Base-by-base conservation (phyloP, 2,329 filamentous ascomycete genomes). In the Botrytis elliptica region DNA sequence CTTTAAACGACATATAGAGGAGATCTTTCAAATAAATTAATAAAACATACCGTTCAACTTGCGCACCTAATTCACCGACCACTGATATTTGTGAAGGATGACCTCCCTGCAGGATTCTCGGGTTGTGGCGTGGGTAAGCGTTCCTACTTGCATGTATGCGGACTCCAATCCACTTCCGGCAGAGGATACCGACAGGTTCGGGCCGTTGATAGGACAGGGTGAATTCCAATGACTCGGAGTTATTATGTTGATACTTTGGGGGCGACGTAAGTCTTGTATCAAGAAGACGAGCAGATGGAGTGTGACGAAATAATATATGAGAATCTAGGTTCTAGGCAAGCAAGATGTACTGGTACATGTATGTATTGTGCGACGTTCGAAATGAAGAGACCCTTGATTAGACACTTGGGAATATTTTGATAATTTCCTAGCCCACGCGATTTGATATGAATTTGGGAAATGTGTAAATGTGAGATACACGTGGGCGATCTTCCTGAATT, bases 121-220 rank as follows among this genome's bases (percentile, higher is more conserved):
- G 75, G 72, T 72, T 71, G 76, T 77, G 77, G 78, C 77, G 77
- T 78, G 73, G 74, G 59, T 71, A 68, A 74, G 76, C 71, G 77
- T 76, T 77, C 74, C 77, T 78, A 76, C 73, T 75, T 80, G 78
- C 79, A 79, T 78, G 76, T 77, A 77, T 67, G 75, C 75, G 77
- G 74, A 76, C 71, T 76, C 67, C 72, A 72, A 55, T 68, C 70
- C 70, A 72, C 70, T 72, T 72, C 70, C 70, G 70, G 70, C 70
- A 75, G 64, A 75, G 67, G 71, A 72, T 79, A 71, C 78, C 79
- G 77, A 77, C 71, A 73, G 73, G 70, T 77, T 79, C 78, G 78
- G 77, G 55, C 76, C 77, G 78, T 75, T 77, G 77, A 79, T 79
- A 78, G 76, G 77, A 74, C 62, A 73, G 74, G 67, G 65, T 64